Conservation (phyloP, 257 asterid genomes). For the Gentiana dahurica region DNA sequence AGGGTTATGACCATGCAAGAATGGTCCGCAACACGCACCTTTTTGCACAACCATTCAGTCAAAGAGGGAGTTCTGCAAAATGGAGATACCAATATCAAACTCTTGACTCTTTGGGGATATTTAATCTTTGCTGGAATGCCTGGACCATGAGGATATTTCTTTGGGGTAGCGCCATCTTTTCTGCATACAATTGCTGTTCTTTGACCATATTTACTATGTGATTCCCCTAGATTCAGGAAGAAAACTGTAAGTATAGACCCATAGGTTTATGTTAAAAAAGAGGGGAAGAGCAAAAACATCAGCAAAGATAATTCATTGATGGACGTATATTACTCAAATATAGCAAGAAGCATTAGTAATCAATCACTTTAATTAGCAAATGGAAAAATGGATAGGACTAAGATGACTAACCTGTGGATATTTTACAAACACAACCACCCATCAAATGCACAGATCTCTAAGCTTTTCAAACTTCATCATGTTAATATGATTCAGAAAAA, state of each 20-base stretch:
- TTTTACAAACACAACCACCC: conserved; percentile 73
- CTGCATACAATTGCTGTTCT: conserved; percentile 74
- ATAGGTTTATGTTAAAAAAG: not conserved
- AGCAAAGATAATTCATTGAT: too few relatives aligned
- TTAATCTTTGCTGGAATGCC: conserved; percentile 84
- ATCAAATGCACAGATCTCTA: conserved; percentile 69
- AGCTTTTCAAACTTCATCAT: conserved; percentile 83
- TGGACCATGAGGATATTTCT: conserved; percentile 72
- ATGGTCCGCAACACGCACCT: conserved; percentile 32
- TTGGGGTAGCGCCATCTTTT: conserved; percentile 69
- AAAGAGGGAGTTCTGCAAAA: conserved; percentile 91
- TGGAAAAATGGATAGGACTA: not conserved
- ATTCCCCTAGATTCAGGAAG: conserved; percentile 54
- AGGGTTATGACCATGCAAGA: too few relatives aligned
- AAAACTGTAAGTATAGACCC: not conserved
- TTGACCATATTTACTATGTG: conserved; percentile 81
- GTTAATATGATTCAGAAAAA: not conserved
- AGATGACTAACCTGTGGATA: conserved; percentile 46
- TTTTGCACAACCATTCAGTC: conserved; percentile 93
- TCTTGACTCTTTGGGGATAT: conserved; percentile 63
- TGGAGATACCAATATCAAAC: conserved; percentile 92
- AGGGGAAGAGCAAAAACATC: not conserved
- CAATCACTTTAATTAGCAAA: not conserved
- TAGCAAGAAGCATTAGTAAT: not conserved
- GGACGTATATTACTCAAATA: too few relatives aligned